Percentiles rank a stretch among this genome's conserved stretches.
Evolutionary conservation across 169 alveolate species (phyloP).

Genomic region (Plasmodium adleri): DNA sequence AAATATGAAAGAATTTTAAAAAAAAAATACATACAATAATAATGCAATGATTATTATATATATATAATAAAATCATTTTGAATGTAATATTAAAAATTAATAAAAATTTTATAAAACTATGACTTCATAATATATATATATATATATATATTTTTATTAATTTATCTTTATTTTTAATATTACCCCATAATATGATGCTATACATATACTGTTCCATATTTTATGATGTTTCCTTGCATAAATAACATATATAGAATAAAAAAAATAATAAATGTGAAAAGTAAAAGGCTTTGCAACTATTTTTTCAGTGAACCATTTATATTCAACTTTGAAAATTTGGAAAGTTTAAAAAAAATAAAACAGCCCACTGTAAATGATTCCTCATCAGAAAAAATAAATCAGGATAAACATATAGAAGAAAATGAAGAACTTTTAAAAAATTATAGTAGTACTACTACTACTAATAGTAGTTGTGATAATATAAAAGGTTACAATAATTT

Average conservation of each 20-base stretch:
- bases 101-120: too few relatives aligned
- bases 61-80: background rate
- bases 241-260: slow-evolving; percentile 2
- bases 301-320: slow-evolving; percentile 26
- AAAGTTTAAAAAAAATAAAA: slow-evolving; percentile 63
- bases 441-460: too few relatives aligned
- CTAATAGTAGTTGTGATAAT: too few relatives aligned
- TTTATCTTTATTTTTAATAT: background rate
- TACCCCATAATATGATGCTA: background rate
- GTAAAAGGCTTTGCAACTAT: slow-evolving; percentile 17
- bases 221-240: background rate
- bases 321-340: slow-evolving; percentile 70
- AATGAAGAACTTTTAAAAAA: too few relatives aligned
- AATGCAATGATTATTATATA: background rate
- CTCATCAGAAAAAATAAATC: slow-evolving; percentile 2
- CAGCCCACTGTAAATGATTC: background rate
- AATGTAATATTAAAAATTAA: background rate
- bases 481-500: too few relatives aligned
- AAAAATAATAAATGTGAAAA: slow-evolving; percentile 11
- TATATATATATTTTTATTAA: slow-evolving; percentile 1
- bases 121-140: background rate
- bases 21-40: too few relatives aligned
- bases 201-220: background rate
- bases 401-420: slow-evolving; percentile 10
- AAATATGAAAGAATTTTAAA: too few relatives aligned